Base-by-base conservation (phyloP, 2,329 filamentous ascomycete genomes). In the Penicillium sp. region DNA sequence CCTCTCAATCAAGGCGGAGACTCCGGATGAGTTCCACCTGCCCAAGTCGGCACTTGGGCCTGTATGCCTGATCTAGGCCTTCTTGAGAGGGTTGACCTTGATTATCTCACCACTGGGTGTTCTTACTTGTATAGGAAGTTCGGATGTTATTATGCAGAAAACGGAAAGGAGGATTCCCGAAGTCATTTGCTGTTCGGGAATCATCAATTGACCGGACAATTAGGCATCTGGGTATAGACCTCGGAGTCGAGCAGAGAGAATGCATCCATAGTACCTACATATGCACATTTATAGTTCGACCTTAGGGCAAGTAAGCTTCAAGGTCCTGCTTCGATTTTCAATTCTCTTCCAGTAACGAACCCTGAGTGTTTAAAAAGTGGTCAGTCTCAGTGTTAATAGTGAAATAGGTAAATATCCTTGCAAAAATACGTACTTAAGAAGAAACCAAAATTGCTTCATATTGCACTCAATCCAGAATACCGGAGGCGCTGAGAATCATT, bases 401-500 rank as follows among this genome's bases (percentile, higher is more conserved):
- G 27, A 27, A 10, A 10, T 27, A 27, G 9, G 27, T 29, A 29
- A 11, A 29, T 11, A 29, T 29, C 3, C 10, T 27, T 29, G 27
- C 27, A 29, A 26, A 1, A 2, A 29, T 9, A 33, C 14, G 14
- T 33, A 33, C 5, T 31, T 13, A 31, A 31, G 11, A 14, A 13
- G 59, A 55, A 49, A 70, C 48, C 21, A 74, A 65, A 67, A 62
- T 22, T 69, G 56, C 42, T 66, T 72, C 35, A 67, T 65, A 39
- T 61, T 69, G 45, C 62, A 63, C 26, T 59, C 66, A 54, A 74
- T 67, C 9, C 69, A 5, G 8, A 9, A 39, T 19, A 39, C n/a
- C 9, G 35, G n/a, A 39, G n/a, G 16, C n/a, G n/a, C 10, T 39
- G 14, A n/a, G 16, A 19, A 19, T 19, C 7, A 4, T 4, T 37